Base-by-base conservation (phyloP, 2,329 filamentous ascomycete species). In the Neopestalotiopsis rosae region DNA sequence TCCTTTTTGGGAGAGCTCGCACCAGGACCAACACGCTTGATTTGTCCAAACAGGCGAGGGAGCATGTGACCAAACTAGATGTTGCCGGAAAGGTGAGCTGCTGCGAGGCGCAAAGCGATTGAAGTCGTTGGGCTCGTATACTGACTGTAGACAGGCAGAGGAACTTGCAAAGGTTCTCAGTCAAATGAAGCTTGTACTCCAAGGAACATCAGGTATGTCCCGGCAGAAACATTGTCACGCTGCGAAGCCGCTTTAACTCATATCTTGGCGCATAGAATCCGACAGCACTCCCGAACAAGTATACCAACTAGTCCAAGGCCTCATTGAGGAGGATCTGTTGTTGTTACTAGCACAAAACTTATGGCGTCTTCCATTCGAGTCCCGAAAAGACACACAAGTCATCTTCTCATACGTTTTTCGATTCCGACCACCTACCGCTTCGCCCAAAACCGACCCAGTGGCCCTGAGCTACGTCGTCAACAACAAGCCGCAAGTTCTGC, bases 381-480 rank as follows among this genome's bases (percentile, higher is more conserved):
- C 95, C 49, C 91, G 95, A 77, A 98, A 98, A 84, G 95, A 98
- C 78, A 93, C 94, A 13, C 95, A 98, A 79, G 93, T 96, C 71
- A 96, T 98, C 79, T 96, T 98, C 83, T 97, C 94, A 56, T 96
- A 95, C 80, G 92, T 97, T 74, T 94, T 98, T 79, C 93, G 95
- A 73, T 98, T 96, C 85, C 93, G 93, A 72, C 92, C 92, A 5
- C 85, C 89, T 57, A 89, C 88, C 58, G 88, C 88, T 1, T 89
- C 91, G 24, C 86, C 88, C 13, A 90, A 90, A 76, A 88, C 87
- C 73, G 94, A 97, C 71, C 94, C 94, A 0, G 89, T 95, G 65
- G 94, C 96, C 32, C 87, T 99, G 68, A 92, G 94, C 73, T 97
- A 97, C 79, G 92, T 98, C 69, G 91, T 97, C 72, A 92, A 94